Evolutionary conservation across 164 flowering plant genomes (phyloP).

Genomic region (Protea cynaroides): DNA sequence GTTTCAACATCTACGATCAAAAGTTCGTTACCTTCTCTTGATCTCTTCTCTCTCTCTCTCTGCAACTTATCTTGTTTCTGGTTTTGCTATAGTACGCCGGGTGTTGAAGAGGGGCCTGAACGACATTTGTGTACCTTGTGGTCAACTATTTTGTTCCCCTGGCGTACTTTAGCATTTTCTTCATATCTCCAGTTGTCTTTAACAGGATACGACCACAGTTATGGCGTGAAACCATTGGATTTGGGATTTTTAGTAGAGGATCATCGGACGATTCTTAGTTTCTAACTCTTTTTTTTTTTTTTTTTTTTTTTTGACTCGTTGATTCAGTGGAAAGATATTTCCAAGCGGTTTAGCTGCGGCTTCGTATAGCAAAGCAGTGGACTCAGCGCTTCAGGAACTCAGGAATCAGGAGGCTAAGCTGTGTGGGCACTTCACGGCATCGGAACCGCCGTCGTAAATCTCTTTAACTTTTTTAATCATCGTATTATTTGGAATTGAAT

Average conservation of each 20-base stretch:
- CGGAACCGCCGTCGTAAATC: constrained; percentile 36
- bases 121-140: not conserved
- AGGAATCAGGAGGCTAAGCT: constrained; percentile 33
- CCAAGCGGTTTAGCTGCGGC: constrained; percentile 82
- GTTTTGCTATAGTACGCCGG: not conserved
- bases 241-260: no score
- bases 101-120: not conserved
- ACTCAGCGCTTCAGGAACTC: constrained; percentile 59
- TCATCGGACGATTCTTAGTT: not conserved
- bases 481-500: no score
- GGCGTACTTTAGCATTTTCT: constrained; percentile 14
- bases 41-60: not conserved
- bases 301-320: not conserved
- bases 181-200: no score
- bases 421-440: constrained; percentile 11
- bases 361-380: constrained; percentile 81
- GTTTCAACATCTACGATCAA: constrained; percentile 78
- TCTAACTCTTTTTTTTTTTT: constrained; percentile 8
- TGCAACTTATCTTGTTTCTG: not conserved
- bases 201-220: no score
- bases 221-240: no score
- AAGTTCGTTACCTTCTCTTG: constrained; percentile 27
- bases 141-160: not conserved
- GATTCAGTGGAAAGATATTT: constrained; percentile 70
- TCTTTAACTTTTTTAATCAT: not conserved